Evolutionary conservation across 352 stramenopile genomes (phyloP).

Genomic region (Globisporangium middletonii): DNA sequence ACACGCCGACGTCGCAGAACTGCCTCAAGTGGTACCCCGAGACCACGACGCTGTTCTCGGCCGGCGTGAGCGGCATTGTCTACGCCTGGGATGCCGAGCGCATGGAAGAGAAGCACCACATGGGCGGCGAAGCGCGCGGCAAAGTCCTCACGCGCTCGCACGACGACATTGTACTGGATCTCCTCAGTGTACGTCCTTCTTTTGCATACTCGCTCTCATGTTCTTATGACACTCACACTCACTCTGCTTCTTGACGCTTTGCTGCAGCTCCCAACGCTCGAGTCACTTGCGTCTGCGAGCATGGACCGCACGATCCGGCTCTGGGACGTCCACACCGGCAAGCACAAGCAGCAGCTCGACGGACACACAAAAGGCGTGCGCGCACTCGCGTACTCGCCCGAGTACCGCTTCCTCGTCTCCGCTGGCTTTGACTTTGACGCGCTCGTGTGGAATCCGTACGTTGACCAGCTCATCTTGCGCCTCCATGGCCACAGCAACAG

Average conservation of each 20-base stretch:
- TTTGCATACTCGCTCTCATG: neutral
- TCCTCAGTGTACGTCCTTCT: constrained; percentile 47
- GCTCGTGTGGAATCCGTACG: constrained; percentile 88
- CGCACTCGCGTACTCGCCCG: constrained; percentile 71
- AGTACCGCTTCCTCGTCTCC: constrained; percentile 85
- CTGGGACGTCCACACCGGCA: constrained; percentile 85
- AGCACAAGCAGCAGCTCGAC: constrained; percentile 81
- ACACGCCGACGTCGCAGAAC: constrained; percentile 75
- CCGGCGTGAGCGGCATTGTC: constrained; percentile 74
- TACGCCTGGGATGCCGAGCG: constrained; percentile 81
- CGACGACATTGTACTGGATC: constrained; percentile 82
- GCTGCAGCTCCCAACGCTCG: constrained; percentile 57
- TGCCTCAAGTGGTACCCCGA: constrained; percentile 78
- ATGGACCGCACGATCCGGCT: constrained; percentile 88
- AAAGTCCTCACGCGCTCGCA: constrained; percentile 69
- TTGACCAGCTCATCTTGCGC: constrained; percentile 82
- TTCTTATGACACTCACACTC: neutral
- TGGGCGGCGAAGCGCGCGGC: constrained; percentile 56
- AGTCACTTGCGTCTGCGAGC: constrained; percentile 77
- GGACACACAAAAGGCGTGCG: constrained; percentile 81
- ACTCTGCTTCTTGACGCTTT: neutral
- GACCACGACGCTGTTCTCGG: constrained; percentile 68
- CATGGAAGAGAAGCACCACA: constrained; percentile 83
- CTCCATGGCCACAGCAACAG: constrained; percentile 85
- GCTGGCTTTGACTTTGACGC: constrained; percentile 87